Evolutionary conservation across 2,329 filamentous ascomycete genomes (phyloP).

Genomic region (Remersonia thermophila): DNA sequence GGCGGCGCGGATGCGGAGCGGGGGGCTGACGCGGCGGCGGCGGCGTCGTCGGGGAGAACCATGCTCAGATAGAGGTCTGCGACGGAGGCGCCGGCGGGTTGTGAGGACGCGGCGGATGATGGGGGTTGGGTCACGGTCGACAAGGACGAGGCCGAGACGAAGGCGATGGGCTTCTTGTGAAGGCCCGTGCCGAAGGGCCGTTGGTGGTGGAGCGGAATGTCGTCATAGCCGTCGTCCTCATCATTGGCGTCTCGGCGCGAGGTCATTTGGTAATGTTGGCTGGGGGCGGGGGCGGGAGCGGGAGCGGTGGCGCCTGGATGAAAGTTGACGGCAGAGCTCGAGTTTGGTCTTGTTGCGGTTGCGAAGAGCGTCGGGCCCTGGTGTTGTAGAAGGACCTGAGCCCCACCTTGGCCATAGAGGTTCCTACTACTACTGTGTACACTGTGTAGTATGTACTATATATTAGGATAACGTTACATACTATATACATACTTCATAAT

Average conservation of each 20-base stretch:
- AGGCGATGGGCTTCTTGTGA: conserved; percentile 40
- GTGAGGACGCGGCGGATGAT: conserved; percentile 4
- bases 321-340: neutral
- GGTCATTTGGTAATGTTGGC: conserved; percentile 1
- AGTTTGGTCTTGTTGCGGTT: no score
- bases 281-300: no score
- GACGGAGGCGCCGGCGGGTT: conserved; percentile 18
- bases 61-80: conserved; percentile 55
- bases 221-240: conserved; percentile 26
- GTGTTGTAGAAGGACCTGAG: no score
- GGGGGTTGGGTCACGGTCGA: neutral
- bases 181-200: conserved; percentile 45
- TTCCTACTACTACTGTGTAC: no score
- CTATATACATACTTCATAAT: no score
- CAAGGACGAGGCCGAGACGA: conserved; percentile 39
- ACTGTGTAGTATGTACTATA: no score
- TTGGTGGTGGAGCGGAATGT: conserved; percentile 40
- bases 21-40: no score
- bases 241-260: conserved; percentile 1
- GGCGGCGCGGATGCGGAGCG: conserved; percentile 16
- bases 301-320: no score
- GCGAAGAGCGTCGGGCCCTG: neutral
- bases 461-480: no score
- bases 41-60: conserved; percentile 35
- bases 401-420: no score